Evolutionary conservation across 768 basidiomycete species (phyloP), one percentile per base, ranked within the genome.

Genomic region (Kwoniella dejecticola): DNA sequence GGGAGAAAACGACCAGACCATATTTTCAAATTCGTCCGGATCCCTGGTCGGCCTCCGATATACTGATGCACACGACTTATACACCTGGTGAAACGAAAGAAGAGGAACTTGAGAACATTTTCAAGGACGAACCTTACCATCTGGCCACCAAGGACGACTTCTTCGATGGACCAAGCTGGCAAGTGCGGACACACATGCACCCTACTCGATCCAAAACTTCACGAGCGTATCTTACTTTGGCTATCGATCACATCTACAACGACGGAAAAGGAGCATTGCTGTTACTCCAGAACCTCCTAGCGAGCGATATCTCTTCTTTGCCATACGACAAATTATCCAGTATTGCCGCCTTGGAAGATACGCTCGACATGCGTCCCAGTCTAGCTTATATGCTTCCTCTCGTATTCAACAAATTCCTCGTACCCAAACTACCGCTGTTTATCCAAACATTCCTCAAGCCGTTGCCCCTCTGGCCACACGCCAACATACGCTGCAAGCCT

Each of bases 401-500:
- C 23, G 42, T 61, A n/a, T 57, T 47, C 21, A 29, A 57, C 11
- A 60, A 62, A 30, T 21, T 62, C 5, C 11, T 66, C 12, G 17
- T 66, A 17, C 64, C 64, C 6, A 52, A 42, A 30, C 30, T 62
- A n/a, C 64, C 64, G 0, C 4, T n/a, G 8, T 66, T 61, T 40
- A 41, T 60, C 13, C 59, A 57, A 55, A 44, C 23, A 3, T 65
- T 60, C 48, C 57, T 65, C 17, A 29, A 40, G 10, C 21, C 30
- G 26, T 21, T 40, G n/a, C n/a, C 42, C 10, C n/a, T 38, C 5
- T 60, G 58, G 63, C 58, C 63, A n/a, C n/a, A n/a, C n/a, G n/a
- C n/a, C n/a, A n/a, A n/a, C n/a, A n/a, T n/a, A n/a, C n/a, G n/a
- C n/a, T n/a, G n/a, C n/a, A n/a, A 19, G 11, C 55, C 46, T 5